Conservation (phyloP, 2,329 filamentous ascomycete genomes). For the Parastagonospora nodorum region DNA sequence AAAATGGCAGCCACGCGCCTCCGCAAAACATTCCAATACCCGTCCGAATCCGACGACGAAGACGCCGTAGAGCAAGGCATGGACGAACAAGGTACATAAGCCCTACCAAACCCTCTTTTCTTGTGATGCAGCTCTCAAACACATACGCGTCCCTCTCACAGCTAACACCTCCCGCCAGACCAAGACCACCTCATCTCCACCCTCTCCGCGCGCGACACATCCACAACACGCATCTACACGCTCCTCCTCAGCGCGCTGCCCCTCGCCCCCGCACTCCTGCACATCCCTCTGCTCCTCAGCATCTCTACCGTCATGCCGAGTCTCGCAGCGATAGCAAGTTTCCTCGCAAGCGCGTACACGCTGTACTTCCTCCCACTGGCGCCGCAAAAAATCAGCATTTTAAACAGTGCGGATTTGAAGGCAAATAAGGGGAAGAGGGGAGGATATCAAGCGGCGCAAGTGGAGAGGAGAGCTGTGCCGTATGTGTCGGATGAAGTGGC, state of each 20-base stretch:
- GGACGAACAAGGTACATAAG: constrained; percentile 73
- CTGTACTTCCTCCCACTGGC: constrained; percentile 62
- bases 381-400: constrained; percentile 47
- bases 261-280: constrained; percentile 60
- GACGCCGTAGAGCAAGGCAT: constrained; percentile 65
- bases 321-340: constrained; percentile 66
- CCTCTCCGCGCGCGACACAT: constrained; percentile 45
- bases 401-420: constrained; percentile 10
- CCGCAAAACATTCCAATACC: constrained; percentile 79
- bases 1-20: constrained; percentile 65
- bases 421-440: constrained; percentile 13
- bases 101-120: too few species aligned
- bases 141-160: background rate
- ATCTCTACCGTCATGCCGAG: constrained; percentile 51
- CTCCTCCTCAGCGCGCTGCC: constrained; percentile 65
- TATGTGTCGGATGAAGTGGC: constrained; percentile 26
- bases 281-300: constrained; percentile 56
- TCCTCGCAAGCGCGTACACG: constrained; percentile 66
- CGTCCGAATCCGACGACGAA: constrained; percentile 60
- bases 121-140: too few species aligned
- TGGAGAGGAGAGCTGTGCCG: constrained; percentile 22
- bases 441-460: constrained; percentile 10
- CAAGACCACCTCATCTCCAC: constrained; percentile 37
- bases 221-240: constrained; percentile 56
- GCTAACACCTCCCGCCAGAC: constrained; percentile 1